Evolutionary conservation across 257 asterid species (phyloP).

Genomic region (Solanum medicagineum): DNA sequence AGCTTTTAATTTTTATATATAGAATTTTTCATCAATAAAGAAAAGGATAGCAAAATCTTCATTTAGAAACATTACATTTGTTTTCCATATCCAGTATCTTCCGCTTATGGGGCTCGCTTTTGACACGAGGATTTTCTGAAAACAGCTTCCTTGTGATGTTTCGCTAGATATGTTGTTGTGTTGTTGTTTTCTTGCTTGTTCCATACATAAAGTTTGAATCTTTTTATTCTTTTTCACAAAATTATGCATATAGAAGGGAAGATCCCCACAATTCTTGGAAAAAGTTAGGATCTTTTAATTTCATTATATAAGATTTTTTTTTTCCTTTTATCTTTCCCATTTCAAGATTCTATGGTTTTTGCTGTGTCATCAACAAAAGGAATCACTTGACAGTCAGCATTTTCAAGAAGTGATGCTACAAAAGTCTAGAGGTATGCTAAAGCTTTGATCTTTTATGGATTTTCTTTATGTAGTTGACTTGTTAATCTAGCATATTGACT

Average conservation of each 20-base stretch:
- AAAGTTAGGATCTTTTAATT: slow-evolving; percentile 1
- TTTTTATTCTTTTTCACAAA: slow-evolving; percentile 11
- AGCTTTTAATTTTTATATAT: neutral
- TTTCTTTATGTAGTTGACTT: neutral
- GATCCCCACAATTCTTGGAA: slow-evolving; percentile 12
- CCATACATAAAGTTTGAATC: slow-evolving; percentile 1
- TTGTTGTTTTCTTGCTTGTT: neutral
- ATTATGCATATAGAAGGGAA: slow-evolving; percentile 11
- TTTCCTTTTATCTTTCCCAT: neutral
- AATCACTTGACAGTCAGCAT: slow-evolving; percentile 25
- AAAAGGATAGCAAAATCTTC: neutral
- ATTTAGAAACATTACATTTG: slow-evolving; percentile 1
- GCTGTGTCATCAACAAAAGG: slow-evolving; percentile 35
- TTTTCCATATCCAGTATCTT: neutral
- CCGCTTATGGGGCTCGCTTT: too few species aligned
- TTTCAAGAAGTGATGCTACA: slow-evolving; percentile 11
- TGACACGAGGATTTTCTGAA: too few species aligned
- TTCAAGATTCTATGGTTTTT: slow-evolving; percentile 14
- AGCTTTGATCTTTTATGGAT: neutral
- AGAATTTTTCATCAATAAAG: neutral
- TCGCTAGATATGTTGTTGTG: too few species aligned
- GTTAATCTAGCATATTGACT: neutral
- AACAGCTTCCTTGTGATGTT: too few species aligned
- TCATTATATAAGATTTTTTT: neutral
- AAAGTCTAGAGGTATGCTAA: slow-evolving; percentile 33